Base-by-base conservation (phyloP, 176 grass and related monocot species). In the Areca catechu region DNA sequence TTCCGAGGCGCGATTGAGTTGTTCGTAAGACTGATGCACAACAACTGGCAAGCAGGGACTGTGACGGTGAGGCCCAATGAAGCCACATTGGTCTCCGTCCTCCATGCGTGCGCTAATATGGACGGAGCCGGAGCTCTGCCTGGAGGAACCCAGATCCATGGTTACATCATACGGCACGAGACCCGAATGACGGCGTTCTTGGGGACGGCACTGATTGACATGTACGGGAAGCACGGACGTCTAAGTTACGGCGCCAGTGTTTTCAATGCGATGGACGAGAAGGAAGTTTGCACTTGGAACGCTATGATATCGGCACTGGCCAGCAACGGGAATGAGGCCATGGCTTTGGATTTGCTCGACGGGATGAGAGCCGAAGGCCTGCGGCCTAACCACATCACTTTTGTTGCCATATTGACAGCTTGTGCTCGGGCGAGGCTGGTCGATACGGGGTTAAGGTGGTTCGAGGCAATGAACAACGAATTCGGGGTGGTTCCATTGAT, bases 191-290 rank as follows among this genome's bases (percentile, higher is more conserved):
- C 90, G 1, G 72, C 85, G 0, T 89, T 89, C 61, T 60, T 89
- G 3, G 82, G 82, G 25, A 95, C 90, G 0, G 60, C 90, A 0
- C 62, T 95, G 74, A 74, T 95, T 20, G 82, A 95, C 76, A 83
- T 80, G 79, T 95, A 95, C 51, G 79, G 85, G 9, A 89, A 89
- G 70, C 76, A 86, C 14, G 90, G 90, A 24, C 61, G 52, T 62
- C 61, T 95, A 20, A n/a, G 5, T 21, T 66, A 5, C 16, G 89
- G 90, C 3, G 57, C 12, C 5, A 72, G 19, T 57, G 65, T 59
- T 7, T 89, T 95, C 47, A 19, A 70, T 30, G 6, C 62, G 15
- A 53, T 71, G 12, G 0, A 7, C 0, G 24, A 63, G 5, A 83
- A 80, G 76, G 61, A 81, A 66, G 54, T 77, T 14, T 95, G 85